Conservation (phyloP, 768 basidiomycete genomes). For the Amanita brunnescens region DNA sequence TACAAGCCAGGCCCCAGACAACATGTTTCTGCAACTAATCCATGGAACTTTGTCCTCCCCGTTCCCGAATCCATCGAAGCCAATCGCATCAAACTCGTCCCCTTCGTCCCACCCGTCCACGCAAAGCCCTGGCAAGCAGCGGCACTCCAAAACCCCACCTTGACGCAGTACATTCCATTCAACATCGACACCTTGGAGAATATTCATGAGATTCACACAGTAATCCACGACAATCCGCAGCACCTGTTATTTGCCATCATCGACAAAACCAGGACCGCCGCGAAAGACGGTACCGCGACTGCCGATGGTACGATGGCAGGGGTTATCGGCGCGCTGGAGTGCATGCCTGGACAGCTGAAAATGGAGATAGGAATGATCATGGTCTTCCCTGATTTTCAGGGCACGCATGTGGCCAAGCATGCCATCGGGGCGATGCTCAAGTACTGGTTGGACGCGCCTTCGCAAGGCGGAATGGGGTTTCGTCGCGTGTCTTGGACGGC, state of each 20-base stretch:
- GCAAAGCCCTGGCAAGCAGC: conserved; percentile 17
- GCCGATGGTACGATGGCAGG: conserved; percentile 31
- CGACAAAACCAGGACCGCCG: conserved; percentile 29
- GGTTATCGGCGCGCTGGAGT: conserved; percentile 35
- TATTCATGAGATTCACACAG: conserved; percentile 20
- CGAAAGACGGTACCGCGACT: conserved; percentile 8
- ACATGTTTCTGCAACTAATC: conserved; percentile 12
- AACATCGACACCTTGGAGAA: conserved; percentile 19
- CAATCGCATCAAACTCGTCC: conserved; percentile 31
- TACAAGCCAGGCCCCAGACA: neutral
- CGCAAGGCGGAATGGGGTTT: conserved; percentile 37
- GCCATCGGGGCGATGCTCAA: conserved; percentile 33
- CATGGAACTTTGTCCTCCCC: conserved; percentile 33
- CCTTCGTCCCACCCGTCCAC: conserved; percentile 31
- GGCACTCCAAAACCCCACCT: conserved; percentile 18
- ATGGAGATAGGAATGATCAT: conserved; percentile 44
- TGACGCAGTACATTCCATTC: conserved; percentile 34
- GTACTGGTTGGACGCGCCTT: conserved; percentile 28
- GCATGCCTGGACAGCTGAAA: conserved; percentile 20
- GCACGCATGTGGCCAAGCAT: conserved; percentile 40
- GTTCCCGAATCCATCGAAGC: conserved; percentile 30
- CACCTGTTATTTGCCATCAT: conserved; percentile 35
- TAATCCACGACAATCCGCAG: conserved; percentile 18
- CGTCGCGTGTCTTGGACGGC: conserved; percentile 49
- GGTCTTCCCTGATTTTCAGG: conserved; percentile 38